Percentiles rank a stretch among this genome's conserved stretches.
These are phyloP conservation scores for Mycena pura DNA, from an alignment of 768 basidiomycete genomes.

Conservation along the genomic window DNA sequence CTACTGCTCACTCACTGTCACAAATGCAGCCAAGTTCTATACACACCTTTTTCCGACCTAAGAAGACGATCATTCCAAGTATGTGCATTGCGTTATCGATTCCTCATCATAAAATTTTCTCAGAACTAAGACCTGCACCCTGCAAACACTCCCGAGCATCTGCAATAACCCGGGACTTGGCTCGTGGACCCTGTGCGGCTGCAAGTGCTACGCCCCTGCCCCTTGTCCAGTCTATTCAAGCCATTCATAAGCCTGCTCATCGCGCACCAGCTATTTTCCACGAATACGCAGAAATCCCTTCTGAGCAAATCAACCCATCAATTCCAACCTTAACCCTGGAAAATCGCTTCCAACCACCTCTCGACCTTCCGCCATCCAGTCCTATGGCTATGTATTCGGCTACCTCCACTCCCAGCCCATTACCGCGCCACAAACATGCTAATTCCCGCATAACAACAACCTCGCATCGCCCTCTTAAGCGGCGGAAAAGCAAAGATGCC, in stretches of 20 bases:
- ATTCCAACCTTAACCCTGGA: not conserved
- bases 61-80: not conserved
- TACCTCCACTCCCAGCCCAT: conserved; percentile 21
- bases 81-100: not conserved
- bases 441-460: conserved; percentile 10
- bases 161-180: too few relatives aligned
- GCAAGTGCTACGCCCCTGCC: too few relatives aligned
- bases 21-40: not conserved
- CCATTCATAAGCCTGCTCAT: too few relatives aligned
- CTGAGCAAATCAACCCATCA: not conserved
- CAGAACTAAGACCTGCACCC: not conserved
- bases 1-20: not conserved
- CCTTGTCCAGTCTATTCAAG: too few relatives aligned
- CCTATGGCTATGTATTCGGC: conserved; percentile 16
- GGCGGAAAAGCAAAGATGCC: conserved; percentile 28
- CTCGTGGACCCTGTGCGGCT: not conserved
- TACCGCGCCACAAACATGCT: conserved; percentile 3
- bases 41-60: not conserved
- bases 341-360: not conserved
- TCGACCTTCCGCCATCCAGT: conserved; percentile 18
- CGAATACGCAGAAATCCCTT: not conserved
- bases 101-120: not conserved
- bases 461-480: not conserved
- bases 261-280: not conserved
- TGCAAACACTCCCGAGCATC: not conserved